Conservation (phyloP, 2,329 filamentous ascomycete species). For the Fusarium gaditjirri region DNA sequence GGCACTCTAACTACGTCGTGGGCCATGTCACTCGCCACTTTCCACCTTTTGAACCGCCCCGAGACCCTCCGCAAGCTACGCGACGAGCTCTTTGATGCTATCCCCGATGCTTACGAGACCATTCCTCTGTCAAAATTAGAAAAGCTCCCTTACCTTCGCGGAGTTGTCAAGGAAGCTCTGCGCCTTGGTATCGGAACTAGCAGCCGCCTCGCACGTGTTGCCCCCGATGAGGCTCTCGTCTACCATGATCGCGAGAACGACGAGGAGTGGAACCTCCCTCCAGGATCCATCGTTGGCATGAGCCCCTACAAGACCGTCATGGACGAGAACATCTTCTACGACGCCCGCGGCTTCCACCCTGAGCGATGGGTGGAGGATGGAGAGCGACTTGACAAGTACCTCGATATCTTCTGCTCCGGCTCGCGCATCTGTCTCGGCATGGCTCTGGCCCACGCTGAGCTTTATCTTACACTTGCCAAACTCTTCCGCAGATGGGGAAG, state of each 20-base stretch:
- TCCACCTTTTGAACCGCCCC: constrained; percentile 50
- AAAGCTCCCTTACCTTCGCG: constrained; percentile 57
- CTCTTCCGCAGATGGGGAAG: constrained; percentile 53
- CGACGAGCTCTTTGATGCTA: constrained; percentile 50
- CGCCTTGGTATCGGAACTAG: constrained; percentile 60
- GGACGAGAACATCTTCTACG: constrained; percentile 48
- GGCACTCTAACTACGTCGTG: constrained; percentile 56
- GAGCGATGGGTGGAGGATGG: constrained; percentile 52
- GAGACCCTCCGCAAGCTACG: constrained; percentile 47
- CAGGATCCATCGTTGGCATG: constrained; percentile 52
- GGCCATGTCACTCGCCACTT: constrained; percentile 49
- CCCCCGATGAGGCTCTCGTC: constrained; percentile 51
- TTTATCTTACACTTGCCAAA: constrained; percentile 52
- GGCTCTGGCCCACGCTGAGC: constrained; percentile 52
- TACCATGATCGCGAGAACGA: constrained; percentile 44
- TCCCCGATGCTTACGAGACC: constrained; percentile 46
- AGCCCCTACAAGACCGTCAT: constrained; percentile 51
- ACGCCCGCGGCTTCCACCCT: constrained; percentile 48
- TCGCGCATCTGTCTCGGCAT: constrained; percentile 51
- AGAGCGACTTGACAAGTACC: constrained; percentile 48
- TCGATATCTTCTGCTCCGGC: constrained; percentile 51
- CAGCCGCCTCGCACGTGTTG: constrained; percentile 60
- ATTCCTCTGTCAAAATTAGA: constrained; percentile 47
- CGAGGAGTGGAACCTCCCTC: constrained; percentile 47
- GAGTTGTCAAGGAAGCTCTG: constrained; percentile 63